These are phyloP conservation scores for Zizania palustris DNA, from an alignment of 202 grass and related monocot species.

Conservation along the genomic window DNA sequence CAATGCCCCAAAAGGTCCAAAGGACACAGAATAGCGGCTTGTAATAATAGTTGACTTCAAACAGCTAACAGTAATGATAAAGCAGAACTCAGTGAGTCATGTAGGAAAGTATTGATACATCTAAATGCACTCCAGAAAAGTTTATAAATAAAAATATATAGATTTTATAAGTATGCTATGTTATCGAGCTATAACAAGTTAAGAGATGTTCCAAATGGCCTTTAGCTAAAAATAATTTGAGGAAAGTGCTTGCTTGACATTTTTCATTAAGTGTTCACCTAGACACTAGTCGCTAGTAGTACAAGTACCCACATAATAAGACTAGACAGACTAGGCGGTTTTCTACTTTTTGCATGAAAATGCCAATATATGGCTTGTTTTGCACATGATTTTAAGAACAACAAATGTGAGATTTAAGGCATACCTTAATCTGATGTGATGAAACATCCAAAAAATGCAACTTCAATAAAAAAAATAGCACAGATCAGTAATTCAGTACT, in stretches of 20 bases:
- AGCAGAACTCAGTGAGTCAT: not conserved
- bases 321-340: no score
- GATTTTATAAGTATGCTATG: constrained; percentile 5
- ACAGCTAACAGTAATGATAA: not conserved
- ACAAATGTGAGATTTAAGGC: no score
- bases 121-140: not conserved
- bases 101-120: not conserved
- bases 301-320: no score
- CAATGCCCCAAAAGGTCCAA: constrained; percentile 9
- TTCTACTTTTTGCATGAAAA: no score
- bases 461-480: no score
- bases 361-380: no score
- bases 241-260: not conserved
- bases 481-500: no score
- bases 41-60: not conserved
- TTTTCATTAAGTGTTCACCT: not conserved
- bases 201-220: not conserved
- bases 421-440: no score
- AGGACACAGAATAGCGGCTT: not conserved
- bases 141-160: not conserved
- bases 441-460: no score
- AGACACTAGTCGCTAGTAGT: no score
- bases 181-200: not conserved
- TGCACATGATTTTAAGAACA: no score
- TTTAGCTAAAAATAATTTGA: not conserved